Base-by-base conservation (phyloP, 2,329 filamentous ascomycete species). In the Cercospora brassicicola region DNA sequence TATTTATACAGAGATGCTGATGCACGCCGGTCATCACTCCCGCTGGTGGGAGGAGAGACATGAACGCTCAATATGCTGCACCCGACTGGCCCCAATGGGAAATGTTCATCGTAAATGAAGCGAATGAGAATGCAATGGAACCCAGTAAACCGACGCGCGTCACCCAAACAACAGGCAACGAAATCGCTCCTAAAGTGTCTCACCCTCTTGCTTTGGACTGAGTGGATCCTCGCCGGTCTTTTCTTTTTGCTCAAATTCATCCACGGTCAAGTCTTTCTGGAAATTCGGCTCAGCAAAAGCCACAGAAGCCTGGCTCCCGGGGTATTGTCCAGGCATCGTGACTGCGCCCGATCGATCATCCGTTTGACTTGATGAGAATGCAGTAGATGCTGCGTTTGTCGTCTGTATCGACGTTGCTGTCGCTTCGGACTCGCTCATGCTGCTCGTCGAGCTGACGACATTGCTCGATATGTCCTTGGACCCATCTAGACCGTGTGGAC, bases 171-270 rank as follows among this genome's bases (percentile, higher is more conserved):
- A 30, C 11, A 64, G 51, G 51, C 48, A 42, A 51, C 33, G 56
- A 33, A 64, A 64, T 55, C 62, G 62, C 30, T 64, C 48, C 62
- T 64, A 64, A 31, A 64, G 30, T 18, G 48, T 57, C 63, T 15
- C 31, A 15, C n/a, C 39, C 36, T 65, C 36, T 23, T 65, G 63
- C 30, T 23, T 65, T n/a, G 63, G 56, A 33, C 63, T 65, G 23
- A 65, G 45, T 23, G 18, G 36, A 20, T 60, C 63, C 23, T 65
- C 63, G 18, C 10, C 65, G 31, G 60, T 51, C n/a, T 60, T 61
- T 51, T 51, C 18, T 59, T 67, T 72, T 28, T 66, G 45, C 30
- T 69, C 66, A 18, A 67, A 53, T 53, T 72, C 71, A 60, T 71
- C 69, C 23, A 70, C 66, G 2, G 59, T 56, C 13, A 67, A 62